Base-by-base conservation (phyloP, 2,329 filamentous ascomycete species). In the Pseudonectria foliicola region DNA sequence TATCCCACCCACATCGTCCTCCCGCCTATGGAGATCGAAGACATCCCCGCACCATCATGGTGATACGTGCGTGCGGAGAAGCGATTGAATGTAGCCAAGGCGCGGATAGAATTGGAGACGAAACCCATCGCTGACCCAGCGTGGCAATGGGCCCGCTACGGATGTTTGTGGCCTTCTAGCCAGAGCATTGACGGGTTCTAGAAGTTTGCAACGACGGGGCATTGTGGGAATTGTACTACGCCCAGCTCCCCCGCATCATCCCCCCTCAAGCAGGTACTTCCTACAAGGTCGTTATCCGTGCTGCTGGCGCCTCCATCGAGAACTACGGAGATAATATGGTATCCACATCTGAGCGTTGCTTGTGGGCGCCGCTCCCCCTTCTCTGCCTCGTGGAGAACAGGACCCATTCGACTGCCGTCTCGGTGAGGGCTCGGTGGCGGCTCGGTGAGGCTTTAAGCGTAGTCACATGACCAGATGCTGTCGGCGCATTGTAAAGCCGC, bases 271-370 rank as follows among this genome's bases (percentile, higher is more conserved):
- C 8, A 34, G 27, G 49, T 52, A 49, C 46, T 48, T 48, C 52
- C 46, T 50, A 52, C 49, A 45, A 43, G 35, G 31, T 21, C 31
- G 42, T 45, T 35, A 52, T 52, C 48, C 46, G 48, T 51, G 48
- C 49, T 52, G 46, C 49, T 53, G 50, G 48, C 48, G 44, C 43
- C 44, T 44, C 48, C 44, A 43, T 48, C 43, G 28, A 39, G 34
- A 44, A 33, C 42, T 42, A 37, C 37, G 18, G 18, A 44, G 30
- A 37, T 40, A 36, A 39, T 42, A 37, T 33, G 39, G 42, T 39
- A 39, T 42, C 42, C 42, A 44, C 39, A 28, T 38, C 14, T 36
- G 35, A 38, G 18, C 18, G 18, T 21, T 21, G 30, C 33, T 40
- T 35, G 37, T 42, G 18, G 18, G 18, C 18, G 36, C 31, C 36